Evolutionary conservation across 164 flowering plant species (phyloP).

Genomic region (Brasenia schreberi): DNA sequence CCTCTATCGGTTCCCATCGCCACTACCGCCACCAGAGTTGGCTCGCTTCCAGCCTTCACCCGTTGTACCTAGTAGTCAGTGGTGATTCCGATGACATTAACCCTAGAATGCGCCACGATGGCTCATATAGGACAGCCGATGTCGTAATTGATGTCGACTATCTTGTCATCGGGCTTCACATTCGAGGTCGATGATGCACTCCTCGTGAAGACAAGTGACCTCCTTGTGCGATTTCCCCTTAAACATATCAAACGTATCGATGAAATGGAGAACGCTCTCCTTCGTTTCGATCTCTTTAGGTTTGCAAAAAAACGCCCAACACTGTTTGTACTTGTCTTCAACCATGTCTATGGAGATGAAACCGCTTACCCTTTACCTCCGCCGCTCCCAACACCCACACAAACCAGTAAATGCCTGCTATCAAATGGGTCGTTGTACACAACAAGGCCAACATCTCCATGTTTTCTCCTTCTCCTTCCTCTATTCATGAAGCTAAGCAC

Average conservation of each 20-base stretch:
- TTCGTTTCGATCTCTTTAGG: conserved; percentile 77
- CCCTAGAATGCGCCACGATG: conserved; percentile 70
- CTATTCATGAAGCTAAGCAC: too few relatives aligned
- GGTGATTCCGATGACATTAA: conserved; percentile 78
- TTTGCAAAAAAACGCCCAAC: conserved; percentile 84
- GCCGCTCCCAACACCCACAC: conserved; percentile 79
- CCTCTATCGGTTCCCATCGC: too few relatives aligned
- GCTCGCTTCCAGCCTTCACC: too few relatives aligned
- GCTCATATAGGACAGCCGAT: conserved; percentile 96
- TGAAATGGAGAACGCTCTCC: conserved; percentile 77
- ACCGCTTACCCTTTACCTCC: conserved; percentile 62
- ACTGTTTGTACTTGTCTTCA: conserved; percentile 60
- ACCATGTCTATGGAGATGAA: conserved; percentile 73
- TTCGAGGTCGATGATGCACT: conserved; percentile 68
- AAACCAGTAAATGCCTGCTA: conserved; percentile 86
- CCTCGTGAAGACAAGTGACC: conserved; percentile 75
- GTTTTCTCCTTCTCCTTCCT: too few relatives aligned
- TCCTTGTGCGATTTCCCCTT: conserved; percentile 82
- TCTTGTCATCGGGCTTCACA: conserved; percentile 38
- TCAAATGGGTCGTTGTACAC: conserved; percentile 42
- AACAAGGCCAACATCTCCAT: conserved; percentile 56
- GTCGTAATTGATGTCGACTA: conserved; percentile 87
- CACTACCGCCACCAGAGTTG: too few relatives aligned
- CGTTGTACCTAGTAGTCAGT: conserved; percentile 84
- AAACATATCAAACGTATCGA: conserved; percentile 85